Conservation (phyloP, 139 green algal genomes). For the Marvania coccoides region DNA sequence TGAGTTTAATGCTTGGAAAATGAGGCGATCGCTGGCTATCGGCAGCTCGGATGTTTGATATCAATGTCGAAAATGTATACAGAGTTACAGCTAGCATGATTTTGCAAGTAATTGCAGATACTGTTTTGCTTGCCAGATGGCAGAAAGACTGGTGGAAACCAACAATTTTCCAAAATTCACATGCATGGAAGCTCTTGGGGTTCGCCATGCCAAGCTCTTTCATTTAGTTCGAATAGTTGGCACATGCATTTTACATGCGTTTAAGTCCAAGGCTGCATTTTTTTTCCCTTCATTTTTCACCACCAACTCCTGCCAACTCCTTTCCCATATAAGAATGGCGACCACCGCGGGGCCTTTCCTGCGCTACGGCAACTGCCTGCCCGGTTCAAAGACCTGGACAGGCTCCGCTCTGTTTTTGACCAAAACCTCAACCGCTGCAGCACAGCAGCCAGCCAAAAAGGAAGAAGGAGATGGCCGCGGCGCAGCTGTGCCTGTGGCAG, state of each 20-base stretch:
- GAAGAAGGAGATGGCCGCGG: neutral
- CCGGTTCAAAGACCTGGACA: neutral
- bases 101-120: too few relatives aligned
- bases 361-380: conserved; percentile 5
- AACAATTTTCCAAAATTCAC: neutral
- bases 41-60: neutral
- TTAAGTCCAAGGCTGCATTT: neutral
- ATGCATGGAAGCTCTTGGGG: neutral
- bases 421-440: neutral
- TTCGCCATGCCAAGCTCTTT: neutral
- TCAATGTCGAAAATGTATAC: conserved; percentile 3
- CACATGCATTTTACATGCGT: too few relatives aligned
- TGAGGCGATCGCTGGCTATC: neutral
- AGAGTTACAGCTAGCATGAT: too few relatives aligned
- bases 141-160: too few relatives aligned
- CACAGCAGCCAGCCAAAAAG: neutral
- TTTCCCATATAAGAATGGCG: too few relatives aligned
- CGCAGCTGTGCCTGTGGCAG: neutral
- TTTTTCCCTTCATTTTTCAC: neutral
- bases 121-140: too few relatives aligned
- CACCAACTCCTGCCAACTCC: too few relatives aligned
- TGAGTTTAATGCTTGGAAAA: neutral
- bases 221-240: neutral
- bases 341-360: conserved; percentile 14
- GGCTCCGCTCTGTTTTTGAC: conserved; percentile 15